Evolutionary conservation across 1,139 yeast genomes (phyloP).

Genomic region (Tardiomyces blankii): DNA sequence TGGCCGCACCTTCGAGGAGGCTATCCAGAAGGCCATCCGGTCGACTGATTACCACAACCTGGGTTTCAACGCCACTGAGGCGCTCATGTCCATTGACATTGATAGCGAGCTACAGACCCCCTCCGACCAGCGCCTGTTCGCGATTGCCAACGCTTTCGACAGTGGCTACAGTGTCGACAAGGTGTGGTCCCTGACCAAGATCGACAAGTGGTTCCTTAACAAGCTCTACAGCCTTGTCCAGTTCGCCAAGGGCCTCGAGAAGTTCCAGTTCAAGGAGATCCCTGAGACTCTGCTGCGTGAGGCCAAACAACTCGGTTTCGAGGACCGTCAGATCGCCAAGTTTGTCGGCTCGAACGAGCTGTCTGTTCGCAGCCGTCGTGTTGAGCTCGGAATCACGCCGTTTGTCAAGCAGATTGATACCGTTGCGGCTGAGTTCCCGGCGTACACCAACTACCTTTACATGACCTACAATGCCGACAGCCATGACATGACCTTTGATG

Average conservation of each 20-base stretch:
- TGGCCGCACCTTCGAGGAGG: slow-evolving; percentile 95
- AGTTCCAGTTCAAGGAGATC: not conserved
- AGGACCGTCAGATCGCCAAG: slow-evolving; percentile 83
- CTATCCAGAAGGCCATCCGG: slow-evolving; percentile 95
- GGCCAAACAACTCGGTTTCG: slow-evolving; percentile 90
- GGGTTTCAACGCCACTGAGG: slow-evolving; percentile 85
- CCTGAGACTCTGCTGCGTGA: slow-evolving; percentile 36
- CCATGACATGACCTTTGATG: slow-evolving; percentile 77
- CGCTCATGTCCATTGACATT: slow-evolving; percentile 79
- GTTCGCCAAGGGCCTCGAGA: slow-evolving; percentile 36
- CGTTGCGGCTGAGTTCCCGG: slow-evolving; percentile 98
- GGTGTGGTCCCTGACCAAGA: slow-evolving; percentile 83
- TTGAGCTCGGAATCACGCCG: slow-evolving; percentile 55
- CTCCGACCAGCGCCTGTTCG: slow-evolving; percentile 91
- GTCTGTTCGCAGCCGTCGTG: slow-evolving; percentile 52
- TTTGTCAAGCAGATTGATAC: slow-evolving; percentile 96
- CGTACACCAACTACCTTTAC: slow-evolving; percentile 88
- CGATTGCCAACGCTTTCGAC: slow-evolving; percentile 84
- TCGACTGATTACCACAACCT: slow-evolving; percentile 91
- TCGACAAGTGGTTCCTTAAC: slow-evolving; percentile 93
- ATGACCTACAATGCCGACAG: slow-evolving; percentile 89
- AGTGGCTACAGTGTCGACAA: slow-evolving; percentile 74
- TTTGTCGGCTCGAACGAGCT: slow-evolving; percentile 62
- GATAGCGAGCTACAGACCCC: slow-evolving; percentile 91
- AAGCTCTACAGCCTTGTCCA: slow-evolving; percentile 83